phyloP scores from a whole-genome alignment of 2,329 filamentous ascomycete species.

The Nemania abortiva region DNA sequence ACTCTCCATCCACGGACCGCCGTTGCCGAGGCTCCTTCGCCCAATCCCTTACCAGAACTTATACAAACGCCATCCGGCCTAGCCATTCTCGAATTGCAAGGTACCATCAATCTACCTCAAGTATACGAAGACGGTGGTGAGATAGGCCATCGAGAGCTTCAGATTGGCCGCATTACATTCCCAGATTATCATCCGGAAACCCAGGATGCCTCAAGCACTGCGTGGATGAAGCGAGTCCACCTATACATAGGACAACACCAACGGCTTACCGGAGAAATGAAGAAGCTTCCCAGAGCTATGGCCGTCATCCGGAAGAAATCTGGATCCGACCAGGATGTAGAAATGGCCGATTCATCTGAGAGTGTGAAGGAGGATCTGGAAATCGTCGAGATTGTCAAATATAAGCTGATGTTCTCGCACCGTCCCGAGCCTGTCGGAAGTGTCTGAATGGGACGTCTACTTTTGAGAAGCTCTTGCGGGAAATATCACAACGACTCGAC shows the following conservation, averaged over 20 bases:
- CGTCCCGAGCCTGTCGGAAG: conserved; percentile 86
- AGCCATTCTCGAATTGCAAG: conserved; percentile 92
- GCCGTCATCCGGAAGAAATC: conserved; percentile 77
- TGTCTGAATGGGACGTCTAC: conserved; percentile 42
- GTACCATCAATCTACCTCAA: conserved; percentile 81
- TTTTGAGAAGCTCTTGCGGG: not conserved
- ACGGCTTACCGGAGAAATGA: conserved; percentile 88
- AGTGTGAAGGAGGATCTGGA: conserved; percentile 71
- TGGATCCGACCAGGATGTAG: conserved; percentile 56
- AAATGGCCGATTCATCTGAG: conserved; percentile 57
- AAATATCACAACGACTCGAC: not conserved
- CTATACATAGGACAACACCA: conserved; percentile 91
- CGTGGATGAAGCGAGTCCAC: conserved; percentile 92
- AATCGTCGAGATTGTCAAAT: conserved; percentile 87
- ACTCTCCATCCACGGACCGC: conserved; percentile 57
- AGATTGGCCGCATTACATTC: conserved; percentile 81
- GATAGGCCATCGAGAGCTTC: conserved; percentile 55
- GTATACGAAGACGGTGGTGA: conserved; percentile 51
- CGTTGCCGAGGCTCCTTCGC: conserved; percentile 37
- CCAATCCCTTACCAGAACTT: conserved; percentile 78
- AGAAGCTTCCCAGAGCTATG: conserved; percentile 82
- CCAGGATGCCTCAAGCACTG: conserved; percentile 64
- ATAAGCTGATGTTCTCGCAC: conserved; percentile 86
- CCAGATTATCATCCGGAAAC: conserved; percentile 74
- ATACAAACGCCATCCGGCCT: conserved; percentile 91